These are phyloP conservation scores for Leccinum olivaceopallidum DNA, from an alignment of 768 basidiomycete genomes.

Conservation along the genomic window DNA sequence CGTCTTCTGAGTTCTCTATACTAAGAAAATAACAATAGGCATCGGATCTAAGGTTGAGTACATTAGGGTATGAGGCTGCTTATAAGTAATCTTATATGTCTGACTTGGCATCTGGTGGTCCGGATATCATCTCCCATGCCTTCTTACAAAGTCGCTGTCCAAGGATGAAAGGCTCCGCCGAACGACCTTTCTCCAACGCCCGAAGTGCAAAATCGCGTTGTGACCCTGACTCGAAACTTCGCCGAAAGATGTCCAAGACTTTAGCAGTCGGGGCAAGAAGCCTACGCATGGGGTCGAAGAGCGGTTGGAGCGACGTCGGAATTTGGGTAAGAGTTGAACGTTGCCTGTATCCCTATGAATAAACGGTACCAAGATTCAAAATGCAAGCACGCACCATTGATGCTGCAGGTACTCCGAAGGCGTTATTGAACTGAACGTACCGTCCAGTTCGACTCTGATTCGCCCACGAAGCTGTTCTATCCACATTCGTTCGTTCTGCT, in stretches of 20 bases:
- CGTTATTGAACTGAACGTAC: constrained; percentile 29
- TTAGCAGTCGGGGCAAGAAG: constrained; percentile 58
- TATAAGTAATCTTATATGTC: constrained; percentile 28
- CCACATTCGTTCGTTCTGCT: constrained; percentile 52
- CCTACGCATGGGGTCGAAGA: constrained; percentile 52
- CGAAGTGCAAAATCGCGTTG: constrained; percentile 57
- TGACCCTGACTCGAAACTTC: constrained; percentile 57
- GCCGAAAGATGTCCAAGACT: constrained; percentile 50
- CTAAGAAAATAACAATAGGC: neutral
- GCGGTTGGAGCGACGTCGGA: constrained; percentile 55
- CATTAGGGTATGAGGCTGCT: constrained; percentile 26
- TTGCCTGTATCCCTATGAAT: constrained; percentile 34
- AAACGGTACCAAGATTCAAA: neutral
- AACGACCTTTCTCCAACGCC: constrained; percentile 64
- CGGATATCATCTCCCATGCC: constrained; percentile 41
- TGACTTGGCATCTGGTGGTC: constrained; percentile 29
- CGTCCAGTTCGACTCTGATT: constrained; percentile 27
- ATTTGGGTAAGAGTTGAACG: constrained; percentile 57
- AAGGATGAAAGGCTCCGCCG: constrained; percentile 55
- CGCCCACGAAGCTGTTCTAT: constrained; percentile 24
- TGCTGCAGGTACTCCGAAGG: constrained; percentile 23
- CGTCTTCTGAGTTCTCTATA: neutral
- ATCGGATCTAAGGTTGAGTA: constrained; percentile 6
- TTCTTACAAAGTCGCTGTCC: constrained; percentile 40
- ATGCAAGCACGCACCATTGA: constrained; percentile 41